A percentile compares a stretch with the other conserved stretches of the same genome.
These are phyloP conservation scores for Pestalotiopsis sp. DNA, from an alignment of 2,329 filamentous ascomycete genomes.

Conservation along the genomic window DNA sequence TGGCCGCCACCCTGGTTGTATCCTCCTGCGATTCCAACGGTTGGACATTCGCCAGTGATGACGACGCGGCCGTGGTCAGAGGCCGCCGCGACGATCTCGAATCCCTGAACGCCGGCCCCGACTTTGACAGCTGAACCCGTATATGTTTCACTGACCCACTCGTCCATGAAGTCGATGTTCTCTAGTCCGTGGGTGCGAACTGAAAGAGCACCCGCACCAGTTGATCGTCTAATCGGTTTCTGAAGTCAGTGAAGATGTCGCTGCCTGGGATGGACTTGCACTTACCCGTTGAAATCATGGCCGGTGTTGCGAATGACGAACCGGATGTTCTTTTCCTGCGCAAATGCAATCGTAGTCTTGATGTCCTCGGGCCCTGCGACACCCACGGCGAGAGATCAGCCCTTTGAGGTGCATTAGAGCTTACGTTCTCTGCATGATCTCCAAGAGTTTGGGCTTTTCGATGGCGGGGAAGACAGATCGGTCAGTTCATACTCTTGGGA, in stretches of 20 bases:
- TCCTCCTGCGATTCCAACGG: constrained; percentile 59
- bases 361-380: constrained; percentile 2
- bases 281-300: constrained; percentile 36
- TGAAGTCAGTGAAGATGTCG: too few species aligned
- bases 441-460: background rate
- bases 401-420: background rate
- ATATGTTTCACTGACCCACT: constrained; percentile 34
- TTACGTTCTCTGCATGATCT: background rate
- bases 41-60: constrained; percentile 49
- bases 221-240: constrained; percentile 45
- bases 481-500: background rate
- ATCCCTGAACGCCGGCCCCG: constrained; percentile 48
- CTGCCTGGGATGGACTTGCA: background rate
- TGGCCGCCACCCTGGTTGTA: constrained; percentile 63
- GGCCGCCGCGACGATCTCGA: constrained; percentile 42
- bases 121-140: constrained; percentile 47
- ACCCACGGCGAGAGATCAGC: constrained; percentile 1
- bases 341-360: constrained; percentile 15
- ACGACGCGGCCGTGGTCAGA: constrained; percentile 38
- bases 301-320: constrained; percentile 51
- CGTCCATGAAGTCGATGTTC: constrained; percentile 27
- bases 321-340: constrained; percentile 39
- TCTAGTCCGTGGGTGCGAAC: constrained; percentile 51
- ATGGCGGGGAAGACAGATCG: background rate
- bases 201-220: constrained; percentile 47